Conservation (phyloP, 768 basidiomycete species). For the Macrolepiota fuliginosa region DNA sequence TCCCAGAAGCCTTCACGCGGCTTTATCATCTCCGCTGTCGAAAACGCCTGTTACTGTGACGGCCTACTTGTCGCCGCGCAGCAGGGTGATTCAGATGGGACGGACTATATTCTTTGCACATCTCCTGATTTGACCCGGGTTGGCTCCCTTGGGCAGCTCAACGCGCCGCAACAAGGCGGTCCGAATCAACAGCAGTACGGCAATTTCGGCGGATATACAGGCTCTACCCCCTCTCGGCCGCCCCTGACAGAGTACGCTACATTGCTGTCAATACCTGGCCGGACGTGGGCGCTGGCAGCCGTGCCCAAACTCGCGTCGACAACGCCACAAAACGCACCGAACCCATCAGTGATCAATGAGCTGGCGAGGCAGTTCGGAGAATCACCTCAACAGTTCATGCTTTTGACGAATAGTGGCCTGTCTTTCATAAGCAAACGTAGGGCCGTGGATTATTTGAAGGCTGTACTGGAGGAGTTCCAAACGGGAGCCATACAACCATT, state of each 20-base stretch:
- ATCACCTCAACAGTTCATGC: slow-evolving; percentile 74
- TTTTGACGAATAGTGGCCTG: slow-evolving; percentile 84
- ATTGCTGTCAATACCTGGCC: slow-evolving; percentile 74
- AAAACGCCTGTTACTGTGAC: slow-evolving; percentile 61
- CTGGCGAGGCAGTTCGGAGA: slow-evolving; percentile 80
- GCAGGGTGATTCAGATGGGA: slow-evolving; percentile 68
- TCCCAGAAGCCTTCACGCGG: slow-evolving; percentile 49
- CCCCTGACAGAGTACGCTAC: slow-evolving; percentile 78
- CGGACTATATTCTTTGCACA: slow-evolving; percentile 72
- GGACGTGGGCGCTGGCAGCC: slow-evolving; percentile 80
- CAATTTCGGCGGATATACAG: slow-evolving; percentile 33
- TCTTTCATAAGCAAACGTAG: slow-evolving; percentile 79
- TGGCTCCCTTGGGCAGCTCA: slow-evolving; percentile 66
- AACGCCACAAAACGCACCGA: slow-evolving; percentile 39
- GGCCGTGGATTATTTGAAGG: slow-evolving; percentile 80
- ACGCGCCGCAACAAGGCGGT: slow-evolving; percentile 42
- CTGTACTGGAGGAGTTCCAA: slow-evolving; percentile 79
- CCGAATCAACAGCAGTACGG: slow-evolving; percentile 37
- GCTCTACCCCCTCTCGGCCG: slow-evolving; percentile 41
- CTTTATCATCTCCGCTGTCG: slow-evolving; percentile 56
- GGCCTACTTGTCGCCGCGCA: slow-evolving; percentile 73
- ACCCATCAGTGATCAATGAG: slow-evolving; percentile 69
- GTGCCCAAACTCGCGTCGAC: slow-evolving; percentile 33
- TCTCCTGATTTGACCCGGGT: slow-evolving; percentile 76
- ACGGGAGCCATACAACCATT: slow-evolving; percentile 79